Percentiles rank a stretch among this genome's conserved stretches.
phyloP scores from a whole-genome alignment of 306 rosid genomes.

The Leucaena leucocephala region DNA sequence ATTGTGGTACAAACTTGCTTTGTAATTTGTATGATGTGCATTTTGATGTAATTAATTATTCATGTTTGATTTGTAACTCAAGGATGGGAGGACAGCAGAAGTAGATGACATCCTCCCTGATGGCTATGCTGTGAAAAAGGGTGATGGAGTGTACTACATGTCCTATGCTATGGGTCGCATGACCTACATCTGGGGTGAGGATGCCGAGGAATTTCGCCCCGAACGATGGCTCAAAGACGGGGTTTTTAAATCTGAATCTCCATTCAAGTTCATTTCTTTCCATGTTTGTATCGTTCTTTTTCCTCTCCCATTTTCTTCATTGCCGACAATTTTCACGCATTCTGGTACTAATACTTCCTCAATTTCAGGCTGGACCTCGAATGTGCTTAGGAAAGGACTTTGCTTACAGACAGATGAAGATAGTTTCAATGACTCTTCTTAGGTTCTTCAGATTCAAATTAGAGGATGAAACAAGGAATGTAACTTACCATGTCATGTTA shows the following conservation, averaged over 20 bases:
- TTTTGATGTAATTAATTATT: neutral
- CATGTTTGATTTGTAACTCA: constrained; percentile 18
- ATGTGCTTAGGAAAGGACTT: constrained; percentile 79
- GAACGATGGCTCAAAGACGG: constrained; percentile 80
- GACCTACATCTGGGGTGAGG: constrained; percentile 72
- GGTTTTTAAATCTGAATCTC: constrained; percentile 60
- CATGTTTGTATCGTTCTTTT: constrained; percentile 46
- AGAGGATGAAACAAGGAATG: constrained; percentile 42
- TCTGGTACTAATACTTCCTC: neutral
- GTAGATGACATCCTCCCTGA: constrained; percentile 62
- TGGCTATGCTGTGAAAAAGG: constrained; percentile 57
- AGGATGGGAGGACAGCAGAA: constrained; percentile 66
- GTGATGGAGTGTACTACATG: constrained; percentile 64
- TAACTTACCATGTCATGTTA: constrained; percentile 60
- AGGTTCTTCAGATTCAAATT: constrained; percentile 60
- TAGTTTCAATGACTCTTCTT: constrained; percentile 55
- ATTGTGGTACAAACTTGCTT: too few species aligned
- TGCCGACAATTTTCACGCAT: neutral
- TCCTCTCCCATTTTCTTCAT: neutral
- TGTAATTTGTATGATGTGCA: neutral
- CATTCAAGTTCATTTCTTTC: constrained; percentile 73
- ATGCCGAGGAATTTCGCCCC: constrained; percentile 62
- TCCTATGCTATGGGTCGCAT: constrained; percentile 77
- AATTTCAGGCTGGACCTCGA: constrained; percentile 67
- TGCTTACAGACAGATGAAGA: constrained; percentile 77